Evolutionary conservation across 306 rosid genomes (phyloP), one percentile per base, ranked within the genome.

Genomic region (Trifolium subterraneum): DNA sequence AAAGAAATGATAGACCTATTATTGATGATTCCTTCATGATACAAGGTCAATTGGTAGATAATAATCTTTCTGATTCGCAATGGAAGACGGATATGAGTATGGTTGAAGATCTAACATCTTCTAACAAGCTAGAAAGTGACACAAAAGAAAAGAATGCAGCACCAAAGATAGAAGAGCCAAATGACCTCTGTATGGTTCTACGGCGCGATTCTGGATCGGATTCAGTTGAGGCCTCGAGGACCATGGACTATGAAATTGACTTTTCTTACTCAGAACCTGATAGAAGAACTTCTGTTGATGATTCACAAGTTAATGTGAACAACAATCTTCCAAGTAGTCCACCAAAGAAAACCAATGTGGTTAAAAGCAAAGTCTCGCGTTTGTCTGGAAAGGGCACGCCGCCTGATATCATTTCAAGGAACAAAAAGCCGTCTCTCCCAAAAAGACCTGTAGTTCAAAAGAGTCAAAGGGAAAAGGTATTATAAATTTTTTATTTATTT

Each of bases 11-110:
- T 76, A 45, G 67, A 45, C 52, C 68, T 70, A 60, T 56, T 16
- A 18, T 68, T 19, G 93, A 88, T 80, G 93, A 88, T 73, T 88
- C 90, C 64, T 88, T 88, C 85, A 86, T 88, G 86, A 78, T 88
- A 61, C 89, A 80, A 54, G 76, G 86, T 71, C 87, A 81, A 45
- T 71, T 83, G 72, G 76, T 73, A 3, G 78, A 72, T 44, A 67
- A 73, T 52, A 66, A 64, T 84, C 63, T 6, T 18, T 79, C 75
- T 44, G 84, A 80, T 31, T 86, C 81, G 2, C 83, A 83, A 25
- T 82, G 88, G 90, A 88, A 73, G 78, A 84, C 86, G 0, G 88
- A 84, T 56, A 65, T 87, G 13, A 59, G 68, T 68, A 70, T 85
- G 74, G 85, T 50, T 22, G 86, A 70, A 23, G 81, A 88, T 86